Conservation (phyloP, 1,284 basidiomycete species). For the Chalciporus piperatoides region DNA sequence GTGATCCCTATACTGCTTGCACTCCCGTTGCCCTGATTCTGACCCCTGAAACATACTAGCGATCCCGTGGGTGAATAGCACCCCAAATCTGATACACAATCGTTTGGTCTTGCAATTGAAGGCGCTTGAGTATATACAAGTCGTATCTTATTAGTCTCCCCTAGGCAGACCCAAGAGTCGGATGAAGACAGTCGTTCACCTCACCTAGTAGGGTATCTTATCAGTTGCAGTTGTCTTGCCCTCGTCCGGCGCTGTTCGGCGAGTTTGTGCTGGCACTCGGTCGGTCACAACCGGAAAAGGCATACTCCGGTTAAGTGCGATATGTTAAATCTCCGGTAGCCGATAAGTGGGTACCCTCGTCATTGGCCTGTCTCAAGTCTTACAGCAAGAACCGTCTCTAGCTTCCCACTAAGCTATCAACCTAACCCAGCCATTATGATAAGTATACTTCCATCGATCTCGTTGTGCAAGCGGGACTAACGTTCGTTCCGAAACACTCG, state of each 20-base stretch:
- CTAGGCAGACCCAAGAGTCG: too few species aligned
- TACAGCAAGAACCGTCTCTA: neutral
- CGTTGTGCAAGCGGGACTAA: slow-evolving; percentile 16
- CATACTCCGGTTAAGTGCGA: slow-evolving; percentile 14
- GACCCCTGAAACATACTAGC: too few species aligned
- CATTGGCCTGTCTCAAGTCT: neutral
- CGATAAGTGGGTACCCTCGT: slow-evolving; percentile 4
- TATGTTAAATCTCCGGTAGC: slow-evolving; percentile 8
- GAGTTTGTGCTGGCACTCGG: neutral
- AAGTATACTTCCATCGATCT: slow-evolving; percentile 26
- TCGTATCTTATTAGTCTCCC: too few species aligned
- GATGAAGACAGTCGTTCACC: too few species aligned
- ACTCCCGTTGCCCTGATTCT: too few species aligned
- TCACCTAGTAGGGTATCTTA: too few species aligned
- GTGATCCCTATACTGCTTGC: too few species aligned
- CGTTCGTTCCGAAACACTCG: slow-evolving; percentile 26
- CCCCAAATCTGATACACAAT: too few species aligned
- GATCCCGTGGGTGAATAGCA: too few species aligned
- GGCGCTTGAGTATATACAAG: too few species aligned
- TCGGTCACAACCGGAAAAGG: slow-evolving; percentile 20
- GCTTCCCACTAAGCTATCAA: slow-evolving; percentile 12
- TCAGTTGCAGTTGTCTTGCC: neutral
- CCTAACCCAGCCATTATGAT: slow-evolving; percentile 35
- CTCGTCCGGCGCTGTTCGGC: neutral
- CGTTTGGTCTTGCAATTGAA: too few species aligned